phyloP scores from a whole-genome alignment of 106 monocot species.

The Dendrobium huoshanense region DNA sequence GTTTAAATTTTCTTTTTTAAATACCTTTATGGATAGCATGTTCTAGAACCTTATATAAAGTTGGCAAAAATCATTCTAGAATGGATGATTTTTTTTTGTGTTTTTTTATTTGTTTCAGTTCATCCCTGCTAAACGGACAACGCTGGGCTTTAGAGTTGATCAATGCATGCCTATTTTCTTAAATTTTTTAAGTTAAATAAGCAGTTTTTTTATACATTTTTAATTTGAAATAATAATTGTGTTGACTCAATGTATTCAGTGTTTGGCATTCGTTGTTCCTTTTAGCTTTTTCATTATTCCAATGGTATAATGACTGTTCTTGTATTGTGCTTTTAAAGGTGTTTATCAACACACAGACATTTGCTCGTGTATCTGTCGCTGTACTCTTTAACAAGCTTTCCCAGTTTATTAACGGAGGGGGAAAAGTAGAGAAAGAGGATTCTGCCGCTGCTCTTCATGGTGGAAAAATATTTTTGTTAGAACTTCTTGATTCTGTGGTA shows the following conservation, averaged over 20 bases:
- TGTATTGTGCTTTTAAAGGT: conserved; percentile 30
- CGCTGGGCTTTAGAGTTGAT: too few species aligned
- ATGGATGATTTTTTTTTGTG: too few species aligned
- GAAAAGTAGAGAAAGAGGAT: conserved; percentile 27
- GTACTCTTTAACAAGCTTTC: conserved; percentile 66
- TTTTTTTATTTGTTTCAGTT: too few species aligned
- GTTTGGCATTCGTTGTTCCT: not conserved
- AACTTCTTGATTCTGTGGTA: conserved; percentile 83
- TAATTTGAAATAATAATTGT: not conserved
- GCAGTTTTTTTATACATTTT: too few species aligned
- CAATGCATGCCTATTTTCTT: too few species aligned
- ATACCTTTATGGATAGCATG: too few species aligned
- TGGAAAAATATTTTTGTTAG: conserved; percentile 74
- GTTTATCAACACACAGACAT: conserved; percentile 92
- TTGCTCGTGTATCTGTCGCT: conserved; percentile 81
- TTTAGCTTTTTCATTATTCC: not conserved
- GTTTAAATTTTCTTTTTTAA: too few species aligned
- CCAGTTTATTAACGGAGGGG: conserved; percentile 12
- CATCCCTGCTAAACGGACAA: too few species aligned
- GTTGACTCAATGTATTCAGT: not conserved
- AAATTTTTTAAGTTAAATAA: too few species aligned
- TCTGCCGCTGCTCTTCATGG: conserved; percentile 27
- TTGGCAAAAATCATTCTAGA: too few species aligned
- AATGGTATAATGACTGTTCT: not conserved
- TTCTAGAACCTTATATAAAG: too few species aligned